Percentiles rank a stretch among this genome's conserved stretches.
phyloP scores from a whole-genome alignment of 192 early-diverging fungal genomes.

The Spizellomyces punctatus region DNA sequence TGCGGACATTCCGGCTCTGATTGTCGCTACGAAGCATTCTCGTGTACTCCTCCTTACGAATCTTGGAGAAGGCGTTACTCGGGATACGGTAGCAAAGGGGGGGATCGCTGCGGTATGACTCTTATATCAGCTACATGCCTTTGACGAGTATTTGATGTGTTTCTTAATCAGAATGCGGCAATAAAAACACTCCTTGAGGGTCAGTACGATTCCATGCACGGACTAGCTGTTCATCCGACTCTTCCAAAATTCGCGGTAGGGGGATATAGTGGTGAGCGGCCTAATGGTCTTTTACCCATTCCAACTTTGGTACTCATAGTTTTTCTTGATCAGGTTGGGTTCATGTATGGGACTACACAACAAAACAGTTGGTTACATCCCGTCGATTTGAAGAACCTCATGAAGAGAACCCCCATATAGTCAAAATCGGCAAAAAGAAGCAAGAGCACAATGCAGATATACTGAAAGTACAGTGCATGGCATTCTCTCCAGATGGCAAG shows the following conservation, averaged over 20 bases:
- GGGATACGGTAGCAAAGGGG: too few relatives aligned
- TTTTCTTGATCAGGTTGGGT: constrained; percentile 33
- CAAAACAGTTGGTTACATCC: constrained; percentile 33
- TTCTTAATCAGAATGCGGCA: not conserved
- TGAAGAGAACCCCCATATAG: constrained; percentile 26
- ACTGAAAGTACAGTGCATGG: constrained; percentile 35
- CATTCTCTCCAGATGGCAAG: constrained; percentile 37
- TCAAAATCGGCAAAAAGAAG: constrained; percentile 1
- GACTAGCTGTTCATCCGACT: constrained; percentile 44
- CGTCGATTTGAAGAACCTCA: constrained; percentile 39
- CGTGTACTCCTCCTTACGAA: constrained; percentile 31
- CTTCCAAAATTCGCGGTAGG: constrained; percentile 42
- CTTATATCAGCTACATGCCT: too few relatives aligned
- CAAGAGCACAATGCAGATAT: constrained; percentile 12
- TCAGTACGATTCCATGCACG: constrained; percentile 42
- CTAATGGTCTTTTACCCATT: not conserved
- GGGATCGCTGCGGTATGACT: too few relatives aligned
- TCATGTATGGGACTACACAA: constrained; percentile 52
- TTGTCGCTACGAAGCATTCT: constrained; percentile 43
- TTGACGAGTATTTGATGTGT: too few relatives aligned
- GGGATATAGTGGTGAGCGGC: constrained; percentile 41
- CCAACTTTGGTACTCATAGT: not conserved
- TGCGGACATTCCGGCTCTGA: constrained; percentile 45
- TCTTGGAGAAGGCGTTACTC: too few relatives aligned
- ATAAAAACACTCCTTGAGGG: constrained; percentile 35